Evolutionary conservation across 2,329 filamentous ascomycete species (phyloP), one percentile per base, ranked within the genome.

Genomic region (Nigrospora sphaerica): DNA sequence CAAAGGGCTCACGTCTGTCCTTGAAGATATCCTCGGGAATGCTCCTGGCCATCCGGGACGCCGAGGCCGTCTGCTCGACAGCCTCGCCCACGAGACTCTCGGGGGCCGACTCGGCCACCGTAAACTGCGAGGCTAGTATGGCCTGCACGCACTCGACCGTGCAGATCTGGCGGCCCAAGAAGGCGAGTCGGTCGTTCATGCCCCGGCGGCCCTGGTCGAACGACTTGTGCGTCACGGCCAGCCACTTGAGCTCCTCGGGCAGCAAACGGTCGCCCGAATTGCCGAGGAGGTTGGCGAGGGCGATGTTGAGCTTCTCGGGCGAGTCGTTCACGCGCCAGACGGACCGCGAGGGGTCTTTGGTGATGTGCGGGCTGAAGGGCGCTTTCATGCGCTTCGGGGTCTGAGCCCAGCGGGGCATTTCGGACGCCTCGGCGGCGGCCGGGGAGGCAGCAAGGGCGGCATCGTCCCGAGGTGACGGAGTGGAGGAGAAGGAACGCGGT

Each of bases 211-310:
- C 93, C 62, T 97, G 90, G 63, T 98, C 92, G 62, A 95, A 97
- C 68, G 90, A 96, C 79, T 97, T 97, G 68, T 97, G 93, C 54
- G 93, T 98, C 46, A 98, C 81, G 31, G 91, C 91, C 60, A 97
- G 73, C 93, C 93, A 98, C 71, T 96, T 97, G 51, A 93, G 75
- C 70, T 98, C 92, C 14, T 96, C 91, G 2, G 86, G 83, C 48
- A 98, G 74, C 63, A 93, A 65, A 56, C 77, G 79, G 55, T 86
- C 80, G 47, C 87, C 88, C 39, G 78, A 81, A 40, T 73, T 73
- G 6, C 91, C 92, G 46, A 97, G 70, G 55, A 97, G 78, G 45
- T 75, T 74, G 54, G 78, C 75, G 66, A 96, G 95, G 65, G 89
- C 86, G 42, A 78, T 73, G 63, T 97, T 86, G 46, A 98, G 73